phyloP scores from a whole-genome alignment of 2,329 filamentous ascomycete genomes.

The Neonectria neomacrospora region DNA sequence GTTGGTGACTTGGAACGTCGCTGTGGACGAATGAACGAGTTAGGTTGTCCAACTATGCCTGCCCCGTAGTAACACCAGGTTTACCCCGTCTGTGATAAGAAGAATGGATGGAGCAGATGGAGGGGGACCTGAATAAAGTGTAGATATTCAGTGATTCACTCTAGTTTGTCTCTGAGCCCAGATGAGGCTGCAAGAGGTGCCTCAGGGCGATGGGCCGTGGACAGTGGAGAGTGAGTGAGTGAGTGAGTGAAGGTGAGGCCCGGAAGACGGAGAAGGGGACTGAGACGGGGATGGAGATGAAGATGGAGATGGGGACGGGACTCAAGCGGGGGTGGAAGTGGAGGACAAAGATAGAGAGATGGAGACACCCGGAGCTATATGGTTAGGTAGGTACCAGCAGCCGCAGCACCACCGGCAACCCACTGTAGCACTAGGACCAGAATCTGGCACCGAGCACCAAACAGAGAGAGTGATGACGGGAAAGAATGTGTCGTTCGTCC shows the following conservation, averaged over 20 bases:
- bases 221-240: background rate
- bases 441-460: constrained; percentile 8
- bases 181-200: background rate
- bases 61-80: background rate
- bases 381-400: constrained; percentile 11
- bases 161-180: background rate
- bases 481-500: constrained; percentile 27
- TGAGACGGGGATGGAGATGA: constrained; percentile 4
- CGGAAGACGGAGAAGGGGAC: constrained; percentile 18
- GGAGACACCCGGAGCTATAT: constrained; percentile 22
- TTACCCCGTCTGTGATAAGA: background rate
- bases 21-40: background rate
- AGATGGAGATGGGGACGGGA: constrained; percentile 18
- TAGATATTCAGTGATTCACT: constrained; percentile 7
- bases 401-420: background rate
- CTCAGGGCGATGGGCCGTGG: background rate
- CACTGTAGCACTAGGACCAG: constrained; percentile 1
- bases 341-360: constrained; percentile 24
- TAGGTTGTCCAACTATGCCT: background rate
- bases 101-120: background rate
- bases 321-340: constrained; percentile 11
- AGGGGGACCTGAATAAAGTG: background rate
- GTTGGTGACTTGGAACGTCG: background rate
- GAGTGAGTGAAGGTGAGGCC: constrained; percentile 1
- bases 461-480: constrained; percentile 25